Evolutionary conservation across 1,139 yeast genomes (phyloP).

Genomic region (Eremothecium coryli): DNA sequence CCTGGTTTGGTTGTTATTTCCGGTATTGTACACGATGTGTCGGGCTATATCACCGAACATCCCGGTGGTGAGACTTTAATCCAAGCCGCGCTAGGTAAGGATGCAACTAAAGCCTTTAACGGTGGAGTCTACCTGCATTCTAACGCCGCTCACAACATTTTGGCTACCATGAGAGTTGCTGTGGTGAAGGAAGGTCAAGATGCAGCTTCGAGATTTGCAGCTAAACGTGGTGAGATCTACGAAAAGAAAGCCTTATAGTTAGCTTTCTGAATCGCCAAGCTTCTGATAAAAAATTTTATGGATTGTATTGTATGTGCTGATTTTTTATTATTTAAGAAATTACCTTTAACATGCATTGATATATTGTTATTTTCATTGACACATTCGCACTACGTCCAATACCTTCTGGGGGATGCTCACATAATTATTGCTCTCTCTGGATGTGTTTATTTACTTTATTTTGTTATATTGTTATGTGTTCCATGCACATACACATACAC

Average conservation of each 20-base stretch:
- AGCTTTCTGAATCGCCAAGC: not conserved
- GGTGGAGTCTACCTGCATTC: conserved; percentile 98
- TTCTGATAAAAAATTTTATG: too few species aligned
- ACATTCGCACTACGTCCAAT: too few species aligned
- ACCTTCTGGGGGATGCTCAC: too few species aligned
- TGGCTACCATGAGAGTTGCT: conserved; percentile 94
- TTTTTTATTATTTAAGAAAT: too few species aligned
- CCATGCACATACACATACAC: too few species aligned
- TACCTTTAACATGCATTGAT: too few species aligned
- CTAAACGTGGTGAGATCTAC: conserved; percentile 29
- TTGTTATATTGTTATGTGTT: too few species aligned
- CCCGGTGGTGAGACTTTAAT: conserved; percentile 96
- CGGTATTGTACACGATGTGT: conserved; percentile 91
- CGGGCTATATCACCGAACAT: conserved; percentile 78
- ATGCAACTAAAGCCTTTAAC: conserved; percentile 93
- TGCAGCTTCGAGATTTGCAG: conserved; percentile 28
- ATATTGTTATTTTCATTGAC: too few species aligned
- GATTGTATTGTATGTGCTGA: too few species aligned
- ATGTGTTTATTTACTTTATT: too few species aligned
- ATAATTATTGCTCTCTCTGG: too few species aligned
- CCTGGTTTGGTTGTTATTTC: conserved; percentile 69
- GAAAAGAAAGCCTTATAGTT: conserved; percentile 12
- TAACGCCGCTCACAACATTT: conserved; percentile 92
- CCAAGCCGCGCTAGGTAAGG: conserved; percentile 84
- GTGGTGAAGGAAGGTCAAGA: conserved; percentile 63